Base-by-base conservation (phyloP, 768 basidiomycete genomes). In the Calocybe indica region DNA sequence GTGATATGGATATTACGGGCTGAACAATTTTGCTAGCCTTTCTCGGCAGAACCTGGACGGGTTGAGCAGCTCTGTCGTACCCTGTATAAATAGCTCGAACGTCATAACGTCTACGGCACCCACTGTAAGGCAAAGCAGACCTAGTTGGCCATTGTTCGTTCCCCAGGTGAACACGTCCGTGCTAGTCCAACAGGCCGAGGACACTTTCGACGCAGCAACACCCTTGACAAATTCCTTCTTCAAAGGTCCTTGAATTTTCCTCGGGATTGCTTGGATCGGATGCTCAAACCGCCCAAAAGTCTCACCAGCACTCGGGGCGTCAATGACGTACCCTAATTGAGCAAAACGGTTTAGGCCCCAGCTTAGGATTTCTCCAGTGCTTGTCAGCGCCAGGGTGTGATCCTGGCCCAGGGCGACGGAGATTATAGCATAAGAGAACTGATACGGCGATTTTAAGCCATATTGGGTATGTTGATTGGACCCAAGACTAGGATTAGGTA, bases 301-400 rank as follows among this genome's bases (percentile, higher is more conserved):
- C 34, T 59, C 57, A 6, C 56, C 58, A 7, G 65, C 58, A 5
- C 63, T 37, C 0, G 68, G 61, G 1, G 68, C 54, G 51, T 97
- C 92, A 3, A 95, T 73, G 2, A 79, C 67, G 55, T 96, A 96
- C 8, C 95, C 94, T 5, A 96, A 76, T 58, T 97, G 94, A 4
- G 80, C 71, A 62, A 93, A 95, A 10, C 92, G 79, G 55, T 94
- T 94, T 22, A 91, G 65, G 10, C 92, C 96, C 90, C 93, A 98
- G 15, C 84, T 92, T 35, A 85, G 78, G 3, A 97, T 80, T 58
- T 93, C 90, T 4, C 95, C 93, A 0, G 74, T 61, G 22, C 71
- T 78, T 0, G 92, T 94, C 29, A 98, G 69, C 1, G 82, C 88
- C 29, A 98, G 78, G 0, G 94, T 94, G 60, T 98, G 96, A 57